These are phyloP conservation scores for Stentor roeselii DNA, from an alignment of 73 alveolate species.

Conservation along the genomic window DNA sequence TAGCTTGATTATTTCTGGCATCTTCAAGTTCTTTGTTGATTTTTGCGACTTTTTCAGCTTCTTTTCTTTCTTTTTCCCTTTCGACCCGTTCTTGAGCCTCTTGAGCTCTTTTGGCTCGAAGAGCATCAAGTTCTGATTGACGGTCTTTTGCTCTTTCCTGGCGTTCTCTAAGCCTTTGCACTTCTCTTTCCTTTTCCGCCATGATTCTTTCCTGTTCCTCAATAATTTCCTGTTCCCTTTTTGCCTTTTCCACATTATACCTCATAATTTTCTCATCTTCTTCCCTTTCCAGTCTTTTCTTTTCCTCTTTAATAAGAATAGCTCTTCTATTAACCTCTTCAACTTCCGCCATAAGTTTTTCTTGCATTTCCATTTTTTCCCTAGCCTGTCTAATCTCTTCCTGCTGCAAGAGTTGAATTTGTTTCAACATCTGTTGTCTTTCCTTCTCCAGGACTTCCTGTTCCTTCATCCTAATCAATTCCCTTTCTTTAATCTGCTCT, in stretches of 20 bases:
- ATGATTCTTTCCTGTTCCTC: constrained; percentile 71
- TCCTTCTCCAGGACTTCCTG: constrained; percentile 80
- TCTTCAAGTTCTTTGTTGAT: constrained; percentile 68
- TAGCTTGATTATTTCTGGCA: constrained; percentile 54
- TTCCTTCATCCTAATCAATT: constrained; percentile 66
- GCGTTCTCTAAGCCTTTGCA: constrained; percentile 80
- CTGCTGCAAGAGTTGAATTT: constrained; percentile 56
- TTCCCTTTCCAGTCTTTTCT: too few species aligned
- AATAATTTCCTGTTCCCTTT: constrained; percentile 74
- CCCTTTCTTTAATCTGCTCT: constrained; percentile 85
- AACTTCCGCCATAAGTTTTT: constrained; percentile 65
- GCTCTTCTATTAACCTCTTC: constrained; percentile 70
- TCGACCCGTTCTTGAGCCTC: constrained; percentile 86
- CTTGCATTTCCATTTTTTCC: constrained; percentile 58
- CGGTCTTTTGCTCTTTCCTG: constrained; percentile 85
- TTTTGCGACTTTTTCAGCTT: constrained; percentile 61
- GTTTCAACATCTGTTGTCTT: constrained; percentile 62
- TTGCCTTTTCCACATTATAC: constrained; percentile 70
- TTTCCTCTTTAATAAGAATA: constrained; percentile 63
- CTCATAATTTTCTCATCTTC: constrained; percentile 73
- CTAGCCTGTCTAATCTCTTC: constrained; percentile 65
- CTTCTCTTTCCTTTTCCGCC: constrained; percentile 85
- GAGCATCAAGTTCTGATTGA: constrained; percentile 84
- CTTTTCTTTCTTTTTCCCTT: constrained; percentile 80
- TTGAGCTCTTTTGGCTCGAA: constrained; percentile 88